Evolutionary conservation across 768 basidiomycete species (phyloP), one percentile per base, ranked within the genome.

Genomic region (Kondoa malvinella): DNA sequence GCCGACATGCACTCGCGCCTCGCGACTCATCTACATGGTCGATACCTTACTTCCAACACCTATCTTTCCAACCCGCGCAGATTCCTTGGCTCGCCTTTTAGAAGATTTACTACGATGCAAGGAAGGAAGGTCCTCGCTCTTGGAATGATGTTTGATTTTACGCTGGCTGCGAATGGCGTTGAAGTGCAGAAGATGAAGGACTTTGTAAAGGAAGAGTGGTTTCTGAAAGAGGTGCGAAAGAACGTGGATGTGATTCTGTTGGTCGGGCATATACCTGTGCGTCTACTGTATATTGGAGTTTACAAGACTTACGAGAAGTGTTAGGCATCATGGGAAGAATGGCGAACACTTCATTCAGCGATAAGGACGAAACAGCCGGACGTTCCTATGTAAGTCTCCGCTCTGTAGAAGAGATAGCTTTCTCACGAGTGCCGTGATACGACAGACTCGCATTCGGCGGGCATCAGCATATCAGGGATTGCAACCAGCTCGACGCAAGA

Each of bases 191-290:
- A 77, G 58, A 85, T 87, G 1, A 81, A 77, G 8, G 80, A 84
- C 56, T 85, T 92, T 85, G 85, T 89, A 33, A 84, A 87, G 71
- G 88, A 91, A 75, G 40, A 77, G 4, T 94, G 90, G 89, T 92
- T 92, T 75, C 72, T 78, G 1, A 84, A 88, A 33, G 88, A 85
- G 0, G 89, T 92, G 69, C 34, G 31, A n/a, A 34, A 32, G 12
- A 85, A 85, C 74, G 88, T 89, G n/a, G 89, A 91, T 76, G 80
- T 88, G 69, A 92, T 92, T 78, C 73, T 88, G 67, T 81, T 89
- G 65, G 25, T 70, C 32, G 33, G 26, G 65, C 89, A 92, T 75
- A 89, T 91, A 87, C 88, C 88, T 3, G 82, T 88, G 4, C 21
- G 29, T n/a, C 57, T 66, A n/a, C n/a, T n/a, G n/a, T n/a, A 27